A percentile compares a stretch with the other conserved stretches of the same genome.
Conservation (phyloP, 306 rosid species). For the Dalbergia cultrata region DNA sequence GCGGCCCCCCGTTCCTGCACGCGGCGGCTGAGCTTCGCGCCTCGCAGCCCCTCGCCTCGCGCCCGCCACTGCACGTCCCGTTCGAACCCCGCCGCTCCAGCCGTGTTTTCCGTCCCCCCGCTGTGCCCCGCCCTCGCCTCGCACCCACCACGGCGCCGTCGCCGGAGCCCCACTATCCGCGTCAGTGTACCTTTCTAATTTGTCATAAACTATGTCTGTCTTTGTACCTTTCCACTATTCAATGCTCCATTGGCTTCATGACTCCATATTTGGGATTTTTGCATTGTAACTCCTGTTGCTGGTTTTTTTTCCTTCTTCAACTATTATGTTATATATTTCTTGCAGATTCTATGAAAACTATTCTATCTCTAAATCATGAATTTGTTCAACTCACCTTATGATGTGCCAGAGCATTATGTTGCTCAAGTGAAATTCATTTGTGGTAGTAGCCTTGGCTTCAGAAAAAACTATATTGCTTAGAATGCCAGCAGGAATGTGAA, state of each 20-base stretch:
- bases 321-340: constrained; percentile 2
- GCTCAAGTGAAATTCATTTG: constrained; percentile 13
- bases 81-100: too few species aligned
- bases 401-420: constrained; percentile 24
- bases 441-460: constrained; percentile 17
- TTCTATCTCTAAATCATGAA: not conserved
- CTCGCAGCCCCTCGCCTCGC: too few species aligned
- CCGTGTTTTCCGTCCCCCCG: too few species aligned
- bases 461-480: constrained; percentile 10
- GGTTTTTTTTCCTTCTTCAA: constrained; percentile 19
- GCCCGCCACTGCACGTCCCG: too few species aligned
- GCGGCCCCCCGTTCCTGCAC: too few species aligned
- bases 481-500: not conserved
- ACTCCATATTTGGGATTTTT: constrained; percentile 21
- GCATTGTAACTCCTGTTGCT: not conserved
- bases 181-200: too few species aligned
- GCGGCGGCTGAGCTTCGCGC: too few species aligned
- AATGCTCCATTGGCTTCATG: constrained; percentile 6
- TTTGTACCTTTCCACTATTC: constrained; percentile 24
- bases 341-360: constrained; percentile 3
- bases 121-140: too few species aligned
- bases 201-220: constrained; percentile 15
- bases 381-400: constrained; percentile 20
- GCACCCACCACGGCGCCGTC: too few species aligned
- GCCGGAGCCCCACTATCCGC: too few species aligned